phyloP scores from a whole-genome alignment of 1,284 basidiomycete genomes.

The Trichosporon inkin region DNA sequence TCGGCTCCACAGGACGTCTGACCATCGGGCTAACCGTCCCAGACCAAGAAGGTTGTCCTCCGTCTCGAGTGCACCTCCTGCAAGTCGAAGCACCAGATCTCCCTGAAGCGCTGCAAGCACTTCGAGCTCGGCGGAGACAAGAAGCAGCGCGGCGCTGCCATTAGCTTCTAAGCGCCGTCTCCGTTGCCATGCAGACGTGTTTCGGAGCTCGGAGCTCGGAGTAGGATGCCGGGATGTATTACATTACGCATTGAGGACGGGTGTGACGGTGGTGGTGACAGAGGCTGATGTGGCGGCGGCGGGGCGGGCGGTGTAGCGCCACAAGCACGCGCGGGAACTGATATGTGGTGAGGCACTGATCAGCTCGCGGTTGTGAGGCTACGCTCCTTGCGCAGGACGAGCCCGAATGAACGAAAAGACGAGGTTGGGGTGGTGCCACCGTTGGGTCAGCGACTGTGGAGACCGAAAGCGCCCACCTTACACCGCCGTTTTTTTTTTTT shows the following conservation, averaged over 20 bases:
- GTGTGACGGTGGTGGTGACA: background rate
- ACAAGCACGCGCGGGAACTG: too few relatives aligned
- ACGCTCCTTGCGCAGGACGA: too few relatives aligned
- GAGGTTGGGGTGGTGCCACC: too few relatives aligned
- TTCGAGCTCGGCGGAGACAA: conserved; percentile 99
- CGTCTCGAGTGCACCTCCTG: conserved; percentile 96
- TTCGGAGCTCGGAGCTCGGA: conserved; percentile 14
- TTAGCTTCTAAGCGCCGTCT: conserved; percentile 32
- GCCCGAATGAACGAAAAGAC: background rate
- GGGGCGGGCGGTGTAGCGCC: background rate
- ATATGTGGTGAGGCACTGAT: background rate
- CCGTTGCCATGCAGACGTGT: conserved; percentile 3
- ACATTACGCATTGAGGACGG: conserved; percentile 7
- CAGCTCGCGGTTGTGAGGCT: too few relatives aligned
- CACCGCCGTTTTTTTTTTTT: too few relatives aligned
- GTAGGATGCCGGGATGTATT: conserved; percentile 22
- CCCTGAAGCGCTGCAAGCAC: conserved; percentile 99
- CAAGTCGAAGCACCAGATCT: conserved; percentile 97
- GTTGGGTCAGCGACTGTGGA: too few relatives aligned
- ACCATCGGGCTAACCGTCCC: conserved; percentile 7
- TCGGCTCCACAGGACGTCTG: background rate
- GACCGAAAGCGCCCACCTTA: too few relatives aligned
- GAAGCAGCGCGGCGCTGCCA: conserved; percentile 80
- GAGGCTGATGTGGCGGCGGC: background rate
- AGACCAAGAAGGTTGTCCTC: conserved; percentile 97